These are phyloP conservation scores for Dalbergia cochinchinensis DNA, from an alignment of 306 rosid species.

Conservation along the genomic window DNA sequence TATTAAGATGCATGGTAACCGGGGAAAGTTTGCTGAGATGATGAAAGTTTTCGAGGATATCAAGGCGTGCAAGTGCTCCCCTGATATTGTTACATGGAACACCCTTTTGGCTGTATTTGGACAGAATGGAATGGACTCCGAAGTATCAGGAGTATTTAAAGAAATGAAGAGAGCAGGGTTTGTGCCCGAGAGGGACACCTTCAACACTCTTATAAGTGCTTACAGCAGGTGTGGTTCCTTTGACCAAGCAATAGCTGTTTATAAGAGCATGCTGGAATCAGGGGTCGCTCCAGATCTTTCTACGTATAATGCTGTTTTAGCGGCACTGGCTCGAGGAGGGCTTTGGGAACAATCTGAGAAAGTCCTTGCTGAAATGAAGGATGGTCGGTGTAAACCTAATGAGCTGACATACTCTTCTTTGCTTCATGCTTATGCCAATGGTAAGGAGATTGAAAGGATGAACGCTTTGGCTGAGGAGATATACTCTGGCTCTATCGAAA, in stretches of 20 bases:
- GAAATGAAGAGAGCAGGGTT: conserved; percentile 98
- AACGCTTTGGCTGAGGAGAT: conserved; percentile 78
- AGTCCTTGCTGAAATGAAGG: conserved; percentile 82
- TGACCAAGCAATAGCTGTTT: conserved; percentile 83
- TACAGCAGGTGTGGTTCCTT: conserved; percentile 90
- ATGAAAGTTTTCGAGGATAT: conserved; percentile 88
- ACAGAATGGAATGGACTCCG: conserved; percentile 83
- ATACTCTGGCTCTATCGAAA: conserved; percentile 71
- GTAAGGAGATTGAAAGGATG: conserved; percentile 73
- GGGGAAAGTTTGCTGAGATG: conserved; percentile 88
- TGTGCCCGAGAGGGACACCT: conserved; percentile 91
- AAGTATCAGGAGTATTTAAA: conserved; percentile 82
- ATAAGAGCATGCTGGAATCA: conserved; percentile 85
- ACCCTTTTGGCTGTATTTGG: conserved; percentile 94
- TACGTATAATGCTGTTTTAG: conserved; percentile 86
- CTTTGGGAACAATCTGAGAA: conserved; percentile 93
- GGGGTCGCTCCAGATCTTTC: conserved; percentile 92
- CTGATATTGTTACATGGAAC: conserved; percentile 97
- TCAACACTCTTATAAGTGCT: conserved; percentile 86
- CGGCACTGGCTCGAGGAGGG: conserved; percentile 93
- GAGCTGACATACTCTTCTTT: conserved; percentile 86
- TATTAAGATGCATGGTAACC: conserved; percentile 91
- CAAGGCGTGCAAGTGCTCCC: conserved; percentile 62
- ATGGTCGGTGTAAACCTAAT: conserved; percentile 79
- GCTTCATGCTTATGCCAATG: conserved; percentile 95